Base-by-base conservation (phyloP, 768 basidiomycete species). In the Pisolithus orientalis region DNA sequence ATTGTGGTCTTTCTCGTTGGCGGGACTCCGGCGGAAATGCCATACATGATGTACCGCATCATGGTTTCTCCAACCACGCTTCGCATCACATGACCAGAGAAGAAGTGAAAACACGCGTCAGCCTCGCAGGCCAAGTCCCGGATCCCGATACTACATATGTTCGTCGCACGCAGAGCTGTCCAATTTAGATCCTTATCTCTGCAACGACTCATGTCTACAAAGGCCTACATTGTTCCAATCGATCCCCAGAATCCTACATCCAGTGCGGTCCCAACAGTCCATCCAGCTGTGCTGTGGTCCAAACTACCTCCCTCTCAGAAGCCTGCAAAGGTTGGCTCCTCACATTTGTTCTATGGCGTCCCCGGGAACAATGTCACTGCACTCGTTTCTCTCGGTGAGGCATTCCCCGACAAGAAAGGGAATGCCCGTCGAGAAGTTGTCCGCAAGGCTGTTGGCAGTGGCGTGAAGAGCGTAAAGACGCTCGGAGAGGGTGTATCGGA, bases 371-470 rank as follows among this genome's bases (percentile, higher is more conserved):
- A 67, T 10, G 66, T 83, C 42, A 78, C 82, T 1, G 74, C 80
- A 0, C 64, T 87, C 14, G 75, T 80, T 8, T 82, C 83, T 32
- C 71, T 85, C 7, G 84, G 84, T 0, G 79, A 80, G 0, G 75
- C 68, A 2, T 85, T 80, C 60, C 63, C 69, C 4, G 55, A 59
- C 37, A 81, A 80, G 59, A 71, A 65, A 6, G 72, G 61, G 1
- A 68, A 72, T 25, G 65, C 74, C 34, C 79, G 72, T 61, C 72
- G 83, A n/a, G 90, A 92, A 64, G 56, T 81, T 4, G 74, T 91
- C 31, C 75, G 90, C 59, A 82, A 80, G 59, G 78, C 87, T 9
- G 77, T 91, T 13, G 90, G 85, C 9, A 80, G 75, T 47, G 87
- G 82, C 6, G 80, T 91, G 40, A 88, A 87, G 68, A 78, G 80